These are phyloP conservation scores for Striga asiatica DNA, from an alignment of 257 asterid species.

Conservation along the genomic window DNA sequence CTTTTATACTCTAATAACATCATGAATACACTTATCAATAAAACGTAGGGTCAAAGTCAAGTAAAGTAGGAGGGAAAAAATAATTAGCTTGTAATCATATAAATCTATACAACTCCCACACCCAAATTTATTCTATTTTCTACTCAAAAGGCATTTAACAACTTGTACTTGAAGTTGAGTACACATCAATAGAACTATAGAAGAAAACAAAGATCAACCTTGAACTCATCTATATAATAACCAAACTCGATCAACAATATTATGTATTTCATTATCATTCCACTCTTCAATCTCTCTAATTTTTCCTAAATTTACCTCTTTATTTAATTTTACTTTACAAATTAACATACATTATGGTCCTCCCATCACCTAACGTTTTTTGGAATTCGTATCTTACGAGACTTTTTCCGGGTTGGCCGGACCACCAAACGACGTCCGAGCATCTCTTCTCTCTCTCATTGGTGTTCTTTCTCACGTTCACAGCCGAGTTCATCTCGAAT, in stretches of 20 bases:
- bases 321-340: background rate
- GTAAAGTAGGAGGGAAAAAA: background rate
- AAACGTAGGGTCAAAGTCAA: background rate
- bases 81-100: background rate
- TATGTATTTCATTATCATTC: background rate
- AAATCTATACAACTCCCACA: too few species aligned
- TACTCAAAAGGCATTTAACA: too few species aligned
- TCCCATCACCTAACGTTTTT: constrained; percentile 11
- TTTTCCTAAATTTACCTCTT: background rate
- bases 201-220: too few species aligned
- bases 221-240: background rate
- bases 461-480: constrained; percentile 37
- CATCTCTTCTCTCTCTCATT: constrained; percentile 25
- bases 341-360: constrained; percentile 13
- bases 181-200: too few species aligned
- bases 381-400: constrained; percentile 31
- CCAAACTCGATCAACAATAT: background rate
- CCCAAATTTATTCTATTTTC: too few species aligned
- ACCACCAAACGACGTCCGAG: constrained; percentile 19
- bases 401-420: constrained; percentile 35
- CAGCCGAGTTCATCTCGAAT: constrained; percentile 35
- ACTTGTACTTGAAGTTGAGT: background rate
- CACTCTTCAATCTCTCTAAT: background rate
- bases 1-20: too few species aligned
- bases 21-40: background rate